A percentile compares a stretch with the other conserved stretches of the same genome.
These are phyloP conservation scores for Stephanodiscus minutulus DNA, from an alignment of 108 stramenopile genomes.

Conservation along the genomic window DNA sequence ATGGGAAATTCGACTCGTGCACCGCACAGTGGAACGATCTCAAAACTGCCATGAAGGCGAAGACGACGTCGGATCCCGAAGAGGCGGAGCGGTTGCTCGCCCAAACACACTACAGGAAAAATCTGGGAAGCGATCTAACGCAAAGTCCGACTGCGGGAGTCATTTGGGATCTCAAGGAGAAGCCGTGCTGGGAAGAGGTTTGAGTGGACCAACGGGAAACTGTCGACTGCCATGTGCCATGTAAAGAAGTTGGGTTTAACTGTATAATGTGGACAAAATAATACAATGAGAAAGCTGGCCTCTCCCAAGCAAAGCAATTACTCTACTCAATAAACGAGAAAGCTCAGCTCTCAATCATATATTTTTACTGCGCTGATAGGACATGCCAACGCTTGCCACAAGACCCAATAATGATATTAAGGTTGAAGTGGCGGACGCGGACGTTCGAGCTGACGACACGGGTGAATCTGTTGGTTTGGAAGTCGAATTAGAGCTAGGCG, in stretches of 20 bases:
- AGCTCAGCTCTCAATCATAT: background rate
- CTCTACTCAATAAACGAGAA: background rate
- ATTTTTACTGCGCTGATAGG: background rate
- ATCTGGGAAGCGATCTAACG: conserved; percentile 63
- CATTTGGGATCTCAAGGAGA: conserved; percentile 86
- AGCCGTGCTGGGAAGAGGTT: conserved; percentile 69
- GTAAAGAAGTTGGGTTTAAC: background rate
- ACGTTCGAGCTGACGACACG: background rate
- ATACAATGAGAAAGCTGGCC: background rate
- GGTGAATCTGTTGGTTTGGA: conserved; percentile 5
- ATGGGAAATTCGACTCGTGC: conserved; percentile 73
- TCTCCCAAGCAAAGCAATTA: background rate
- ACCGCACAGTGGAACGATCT: conserved; percentile 70
- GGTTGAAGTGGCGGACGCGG: background rate
- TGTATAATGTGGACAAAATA: background rate
- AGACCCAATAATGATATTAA: background rate
- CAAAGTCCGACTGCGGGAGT: conserved; percentile 78
- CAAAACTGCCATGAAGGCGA: conserved; percentile 68
- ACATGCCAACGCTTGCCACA: background rate
- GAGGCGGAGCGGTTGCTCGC: conserved; percentile 58
- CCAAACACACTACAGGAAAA: conserved; percentile 63
- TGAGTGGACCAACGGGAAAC: background rate
- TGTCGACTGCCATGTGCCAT: background rate
- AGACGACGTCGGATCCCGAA: conserved; percentile 50
- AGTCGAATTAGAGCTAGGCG: background rate